Conservation (phyloP, 2,329 filamentous ascomycete genomes). For the Pyrenophora graminea region DNA sequence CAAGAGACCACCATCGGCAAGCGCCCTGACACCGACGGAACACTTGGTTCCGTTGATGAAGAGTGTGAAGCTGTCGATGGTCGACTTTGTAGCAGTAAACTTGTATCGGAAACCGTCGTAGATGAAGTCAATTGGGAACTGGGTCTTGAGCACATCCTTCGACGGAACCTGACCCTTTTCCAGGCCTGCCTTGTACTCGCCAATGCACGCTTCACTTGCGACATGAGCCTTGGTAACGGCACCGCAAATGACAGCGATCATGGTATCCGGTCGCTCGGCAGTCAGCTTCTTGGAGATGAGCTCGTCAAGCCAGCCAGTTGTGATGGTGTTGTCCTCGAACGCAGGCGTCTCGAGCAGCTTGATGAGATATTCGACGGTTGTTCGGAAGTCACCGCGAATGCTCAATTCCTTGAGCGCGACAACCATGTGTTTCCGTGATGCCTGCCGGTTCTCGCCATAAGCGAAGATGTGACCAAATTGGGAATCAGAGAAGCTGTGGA, state of each 20-base stretch:
- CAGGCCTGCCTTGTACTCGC: slow-evolving; percentile 82
- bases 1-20: slow-evolving; percentile 91
- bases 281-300: slow-evolving; percentile 97
- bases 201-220: slow-evolving; percentile 85
- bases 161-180: slow-evolving; percentile 97
- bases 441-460: slow-evolving; percentile 94
- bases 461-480: slow-evolving; percentile 99
- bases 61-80: slow-evolving; percentile 90
- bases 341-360: slow-evolving; percentile 97
- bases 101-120: slow-evolving; percentile 97
- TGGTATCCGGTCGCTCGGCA: slow-evolving; percentile 90
- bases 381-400: slow-evolving; percentile 98
- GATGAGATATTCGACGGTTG: slow-evolving; percentile 97
- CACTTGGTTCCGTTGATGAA: slow-evolving; percentile 99
- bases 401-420: slow-evolving; percentile 97
- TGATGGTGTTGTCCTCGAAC: slow-evolving; percentile 99
- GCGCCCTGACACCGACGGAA: slow-evolving; percentile 85
- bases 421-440: slow-evolving; percentile 98
- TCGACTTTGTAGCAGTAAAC: slow-evolving; percentile 94
- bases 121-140: slow-evolving; percentile 98
- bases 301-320: slow-evolving; percentile 97
- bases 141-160: slow-evolving; percentile 95
- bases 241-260: slow-evolving; percentile 92
- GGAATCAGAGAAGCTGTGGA: slow-evolving; percentile 98
- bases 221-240: slow-evolving; percentile 94